phyloP scores from a whole-genome alignment of 805 yeast species.

The Wickerhamiella parazyma region DNA sequence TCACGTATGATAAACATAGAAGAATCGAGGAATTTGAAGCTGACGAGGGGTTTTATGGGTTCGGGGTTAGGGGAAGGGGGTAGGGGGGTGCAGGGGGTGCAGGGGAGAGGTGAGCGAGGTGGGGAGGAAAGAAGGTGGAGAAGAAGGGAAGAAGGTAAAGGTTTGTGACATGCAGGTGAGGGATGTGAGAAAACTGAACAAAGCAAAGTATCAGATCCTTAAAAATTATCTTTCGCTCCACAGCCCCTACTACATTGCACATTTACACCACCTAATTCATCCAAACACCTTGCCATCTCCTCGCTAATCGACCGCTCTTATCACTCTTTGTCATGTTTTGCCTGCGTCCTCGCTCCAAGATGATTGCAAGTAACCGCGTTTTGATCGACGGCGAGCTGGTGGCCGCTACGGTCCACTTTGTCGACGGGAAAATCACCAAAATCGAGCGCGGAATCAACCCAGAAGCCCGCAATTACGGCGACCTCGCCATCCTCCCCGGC shows the following conservation, averaged over 20 bases:
- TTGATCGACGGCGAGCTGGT: slow-evolving; percentile 18
- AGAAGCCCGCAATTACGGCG: slow-evolving; percentile 39
- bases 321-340: slow-evolving; percentile 5
- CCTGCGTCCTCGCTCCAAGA: slow-evolving; percentile 3
- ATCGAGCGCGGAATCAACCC: slow-evolving; percentile 14
- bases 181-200: too few relatives aligned
- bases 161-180: too few relatives aligned
- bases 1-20: slow-evolving; percentile 20
- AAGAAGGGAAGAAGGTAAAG: too few relatives aligned
- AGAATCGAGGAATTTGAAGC: slow-evolving; percentile 12
- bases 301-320: too few relatives aligned
- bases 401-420: slow-evolving; percentile 22
- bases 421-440: slow-evolving; percentile 45
- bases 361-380: slow-evolving; percentile 17
- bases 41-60: not conserved
- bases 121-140: too few relatives aligned
- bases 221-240: too few relatives aligned
- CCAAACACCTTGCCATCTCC: too few relatives aligned
- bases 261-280: too few relatives aligned
- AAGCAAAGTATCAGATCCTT: too few relatives aligned
- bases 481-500: slow-evolving; percentile 72
- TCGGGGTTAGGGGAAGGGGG: slow-evolving; percentile 4
- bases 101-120: not conserved
- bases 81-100: not conserved
- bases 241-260: too few relatives aligned